phyloP scores from a whole-genome alignment of 1,284 basidiomycete species.

The Abortiporus biennis region DNA sequence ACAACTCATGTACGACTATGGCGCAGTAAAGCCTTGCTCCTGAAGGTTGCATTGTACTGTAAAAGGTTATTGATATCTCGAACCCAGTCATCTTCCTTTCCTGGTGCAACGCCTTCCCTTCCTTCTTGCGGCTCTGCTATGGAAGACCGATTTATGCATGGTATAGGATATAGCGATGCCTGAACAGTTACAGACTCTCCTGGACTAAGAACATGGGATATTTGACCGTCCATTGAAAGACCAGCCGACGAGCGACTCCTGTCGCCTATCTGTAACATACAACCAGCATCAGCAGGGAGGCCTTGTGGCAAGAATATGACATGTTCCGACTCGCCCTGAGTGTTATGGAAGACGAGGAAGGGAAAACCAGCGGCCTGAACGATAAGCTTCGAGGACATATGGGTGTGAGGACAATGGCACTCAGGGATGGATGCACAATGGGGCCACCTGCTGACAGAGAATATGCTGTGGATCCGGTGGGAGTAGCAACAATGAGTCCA shows the following conservation, averaged over 20 bases:
- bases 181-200: slow-evolving; percentile 84
- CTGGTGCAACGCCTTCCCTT: slow-evolving; percentile 39
- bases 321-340: slow-evolving; percentile 57
- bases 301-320: neutral
- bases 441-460: slow-evolving; percentile 94
- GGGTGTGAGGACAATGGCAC: slow-evolving; percentile 87
- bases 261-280: slow-evolving; percentile 64
- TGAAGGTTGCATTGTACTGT: slow-evolving; percentile 88
- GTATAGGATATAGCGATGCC: slow-evolving; percentile 86
- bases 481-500: slow-evolving; percentile 91
- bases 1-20: slow-evolving; percentile 60
- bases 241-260: slow-evolving; percentile 83
- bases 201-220: slow-evolving; percentile 73
- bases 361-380: slow-evolving; percentile 90
- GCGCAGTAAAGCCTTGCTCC: slow-evolving; percentile 76
- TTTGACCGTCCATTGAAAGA: slow-evolving; percentile 89
- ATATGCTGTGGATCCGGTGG: slow-evolving; percentile 96
- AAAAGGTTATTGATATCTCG: slow-evolving; percentile 91
- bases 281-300: neutral
- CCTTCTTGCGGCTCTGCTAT: slow-evolving; percentile 42
- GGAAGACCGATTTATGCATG: slow-evolving; percentile 84
- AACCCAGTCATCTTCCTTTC: slow-evolving; percentile 93
- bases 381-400: slow-evolving; percentile 93
- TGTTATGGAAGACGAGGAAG: slow-evolving; percentile 76
- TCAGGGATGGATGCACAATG: slow-evolving; percentile 91